Base-by-base conservation (phyloP, 1,284 basidiomycete genomes). In the Phenoliferia sp. region DNA sequence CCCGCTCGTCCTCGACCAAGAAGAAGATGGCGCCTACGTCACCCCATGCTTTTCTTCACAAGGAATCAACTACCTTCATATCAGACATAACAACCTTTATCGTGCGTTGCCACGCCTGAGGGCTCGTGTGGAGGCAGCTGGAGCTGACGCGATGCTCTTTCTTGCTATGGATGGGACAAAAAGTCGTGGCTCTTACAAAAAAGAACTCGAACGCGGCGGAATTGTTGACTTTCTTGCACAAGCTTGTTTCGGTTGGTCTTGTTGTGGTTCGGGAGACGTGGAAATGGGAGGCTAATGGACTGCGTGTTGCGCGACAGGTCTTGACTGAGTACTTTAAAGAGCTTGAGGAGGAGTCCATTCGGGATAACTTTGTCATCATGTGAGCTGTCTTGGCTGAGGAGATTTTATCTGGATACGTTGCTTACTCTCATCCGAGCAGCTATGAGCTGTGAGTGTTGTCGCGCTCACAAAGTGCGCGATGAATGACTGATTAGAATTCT, bases 311-410 rank as follows among this genome's bases (percentile, higher is more conserved):
- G 9, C 26, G 4, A 0, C 86, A 91, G 78, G 92, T 96, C 9
- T 85, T 99, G 62, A 86, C 95, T 63, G 96, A 98, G 78, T 99
- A 99, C 84, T 99, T 99, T 84, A 98, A 98, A 80, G 94, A 98
- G 79, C 86, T 99, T 26, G 96, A 99, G 80, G 96, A 99, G 77
- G 96, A 99, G 82, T 95, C 92, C 48, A 98, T 99, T 79, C 85
- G 95, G 22, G 96, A 99, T 81, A 99, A 99, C 80, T 97, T 97
- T 79, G 94, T 96, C 63, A 94, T 96, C 79, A 95, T 97, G 64
- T 96, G 94, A 79, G 94, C 59, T 22, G n/a, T n/a, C n/a, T n/a
- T n/a, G n/a, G n/a, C 22, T 31, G 19, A 57, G 16, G 15, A 22
- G 28, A 50, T 4, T 26, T 16, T 19, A n/a, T 9, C 29, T 15